phyloP scores from a whole-genome alignment of 2,329 filamentous ascomycete species.

The Davidsoniella virescens region DNA sequence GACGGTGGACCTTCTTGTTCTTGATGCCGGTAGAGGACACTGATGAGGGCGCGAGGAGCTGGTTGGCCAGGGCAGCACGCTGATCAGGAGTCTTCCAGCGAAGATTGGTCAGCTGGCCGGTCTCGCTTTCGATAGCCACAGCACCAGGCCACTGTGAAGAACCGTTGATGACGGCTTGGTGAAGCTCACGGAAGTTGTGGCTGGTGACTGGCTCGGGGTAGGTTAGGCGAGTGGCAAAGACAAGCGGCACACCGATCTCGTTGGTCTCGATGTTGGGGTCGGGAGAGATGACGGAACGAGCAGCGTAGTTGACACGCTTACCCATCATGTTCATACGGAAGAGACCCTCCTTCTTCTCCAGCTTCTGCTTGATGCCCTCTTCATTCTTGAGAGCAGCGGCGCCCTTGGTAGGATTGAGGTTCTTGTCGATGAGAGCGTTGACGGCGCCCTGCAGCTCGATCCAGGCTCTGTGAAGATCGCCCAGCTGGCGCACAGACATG shows the following conservation, averaged over 20 bases:
- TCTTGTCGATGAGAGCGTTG: constrained; percentile 82
- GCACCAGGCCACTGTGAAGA: constrained; percentile 89
- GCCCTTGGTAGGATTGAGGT: constrained; percentile 69
- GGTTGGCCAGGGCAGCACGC: constrained; percentile 76
- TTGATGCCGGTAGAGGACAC: constrained; percentile 56
- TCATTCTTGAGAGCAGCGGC: constrained; percentile 63
- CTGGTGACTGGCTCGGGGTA: constrained; percentile 96
- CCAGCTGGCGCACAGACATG: constrained; percentile 37
- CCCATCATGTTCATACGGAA: constrained; percentile 99
- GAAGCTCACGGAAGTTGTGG: constrained; percentile 91
- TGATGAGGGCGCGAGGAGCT: constrained; percentile 72
- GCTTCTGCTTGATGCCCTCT: constrained; percentile 90
- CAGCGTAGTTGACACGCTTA: constrained; percentile 97
- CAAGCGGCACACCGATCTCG: constrained; percentile 95
- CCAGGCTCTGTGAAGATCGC: constrained; percentile 66
- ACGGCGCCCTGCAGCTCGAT: constrained; percentile 74
- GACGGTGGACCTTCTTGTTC: constrained; percentile 92
- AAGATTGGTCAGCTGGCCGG: constrained; percentile 77
- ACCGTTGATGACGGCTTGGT: constrained; percentile 91
- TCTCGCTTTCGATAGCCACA: constrained; percentile 86
- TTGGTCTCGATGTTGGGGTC: constrained; percentile 98
- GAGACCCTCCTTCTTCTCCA: constrained; percentile 96
- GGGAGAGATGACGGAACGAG: constrained; percentile 91
- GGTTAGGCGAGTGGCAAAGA: constrained; percentile 89
- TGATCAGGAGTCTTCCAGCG: constrained; percentile 80